Base-by-base conservation (phyloP, 169 alveolate species). In the Babesia divergens region DNA sequence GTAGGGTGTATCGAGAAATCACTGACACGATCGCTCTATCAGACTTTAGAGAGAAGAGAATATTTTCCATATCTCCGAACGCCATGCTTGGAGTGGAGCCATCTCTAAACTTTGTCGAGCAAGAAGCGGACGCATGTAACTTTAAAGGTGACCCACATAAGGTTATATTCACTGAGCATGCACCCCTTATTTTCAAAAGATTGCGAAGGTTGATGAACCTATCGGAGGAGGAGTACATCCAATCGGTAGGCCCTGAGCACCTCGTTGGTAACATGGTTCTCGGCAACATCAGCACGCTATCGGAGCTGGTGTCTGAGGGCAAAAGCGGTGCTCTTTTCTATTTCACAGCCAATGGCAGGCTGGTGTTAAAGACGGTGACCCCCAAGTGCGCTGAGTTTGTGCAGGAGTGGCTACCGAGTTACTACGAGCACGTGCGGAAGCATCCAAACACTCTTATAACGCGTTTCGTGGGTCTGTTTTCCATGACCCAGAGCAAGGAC, bases 161-260 rank as follows among this genome's bases (percentile, higher is more conserved):
- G 43, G 47, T 62, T 6, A 37, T 62, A 8, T 97, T 95, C 84
- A 91, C 89, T 51, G 98, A 97, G 76, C 94, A 91, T 84, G 96
- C 98, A 14, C 99, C 99, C 16, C 87, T 93, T 84, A 98, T 96
- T 18, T 97, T 97, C 83, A 94, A 95, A 71, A 88, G 91, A n/a
- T 89, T 97, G 11, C 87, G 99, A 31, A 93, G 74, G 24, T 55
- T 86, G 68, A 94, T 92, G 62, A 95, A 97, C 6, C 89, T 97
- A 50, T 82, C 91, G 54, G 91, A 92, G 24, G 98, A 94, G 47
- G 93, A 89, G 59, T 97, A 97, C 75, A 71, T 95, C 47, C 89
- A 95, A 77, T 94, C 98, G 20, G 95, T 96, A 26, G 98, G 99
- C 0, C 99, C 98, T 6, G 99, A 97, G 81, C 98, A 95, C 77